Evolutionary conservation across 139 green algal species (phyloP), one percentile per base, ranked within the genome.

Genomic region (Diplosphaera chodatii): DNA sequence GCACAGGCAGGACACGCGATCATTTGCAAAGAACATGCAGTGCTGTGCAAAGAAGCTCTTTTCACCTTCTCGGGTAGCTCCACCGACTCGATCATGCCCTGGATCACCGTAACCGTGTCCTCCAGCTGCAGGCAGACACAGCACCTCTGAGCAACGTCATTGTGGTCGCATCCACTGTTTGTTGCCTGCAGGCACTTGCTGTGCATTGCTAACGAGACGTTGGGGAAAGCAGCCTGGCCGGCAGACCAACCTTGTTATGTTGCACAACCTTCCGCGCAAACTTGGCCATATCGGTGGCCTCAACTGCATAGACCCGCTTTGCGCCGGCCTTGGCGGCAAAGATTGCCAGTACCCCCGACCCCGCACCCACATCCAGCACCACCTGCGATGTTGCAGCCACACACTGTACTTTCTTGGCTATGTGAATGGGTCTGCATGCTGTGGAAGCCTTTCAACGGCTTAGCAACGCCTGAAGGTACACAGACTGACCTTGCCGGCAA

Each of bases 351-450:
- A 99, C 98, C 70, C 95, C 66, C 29, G 25, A 76, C 20, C 71
- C 71, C 25, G 94, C 96, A 72, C 95, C 95, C 34, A 98, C 94
- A 72, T 99, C 95, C 32, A 99, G 83, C 59, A 99, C 93, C n/a
- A 96, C 90, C 48, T 59, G 48, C 25, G 16, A n/a, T n/a, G n/a
- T n/a, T n/a, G n/a, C n/a, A n/a, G n/a, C n/a, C n/a, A n/a, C n/a
- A n/a, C n/a, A n/a, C n/a, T n/a, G n/a, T n/a, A n/a, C n/a, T n/a
- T n/a, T n/a, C n/a, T n/a, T n/a, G n/a, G n/a, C n/a, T n/a, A n/a
- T n/a, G n/a, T n/a, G n/a, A n/a, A n/a, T n/a, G n/a, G n/a, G n/a
- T n/a, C n/a, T n/a, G n/a, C n/a, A n/a, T n/a, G n/a, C n/a, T n/a
- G n/a, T n/a, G n/a, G n/a, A n/a, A n/a, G n/a, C n/a, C n/a, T n/a